Conservation (phyloP, 192 early-diverging fungal genomes). For the Podila minutissima region DNA sequence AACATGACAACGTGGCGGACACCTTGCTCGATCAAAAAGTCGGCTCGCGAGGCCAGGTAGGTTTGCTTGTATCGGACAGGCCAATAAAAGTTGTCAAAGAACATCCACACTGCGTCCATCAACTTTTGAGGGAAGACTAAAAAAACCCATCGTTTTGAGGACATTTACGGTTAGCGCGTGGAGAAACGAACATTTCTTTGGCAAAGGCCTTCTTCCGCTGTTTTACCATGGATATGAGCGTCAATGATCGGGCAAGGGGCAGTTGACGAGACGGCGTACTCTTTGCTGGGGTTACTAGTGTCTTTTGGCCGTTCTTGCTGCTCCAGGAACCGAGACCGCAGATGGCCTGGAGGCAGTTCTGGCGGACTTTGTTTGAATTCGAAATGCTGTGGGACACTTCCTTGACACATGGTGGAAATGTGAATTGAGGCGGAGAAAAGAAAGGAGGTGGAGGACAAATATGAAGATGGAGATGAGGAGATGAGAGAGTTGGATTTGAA, state of each 20-base stretch:
- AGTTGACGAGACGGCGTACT: constrained; percentile 16
- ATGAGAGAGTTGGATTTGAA: neutral
- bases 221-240: constrained; percentile 50
- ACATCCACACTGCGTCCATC: constrained; percentile 55
- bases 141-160: neutral
- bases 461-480: neutral
- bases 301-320: neutral
- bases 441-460: neutral
- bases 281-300: neutral
- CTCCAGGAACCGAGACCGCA: constrained; percentile 24
- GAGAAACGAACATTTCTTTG: neutral
- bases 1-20: constrained; percentile 48
- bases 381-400: constrained; percentile 26
- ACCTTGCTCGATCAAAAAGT: constrained; percentile 49
- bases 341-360: constrained; percentile 10
- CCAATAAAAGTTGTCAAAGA: constrained; percentile 53
- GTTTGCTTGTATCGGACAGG: constrained; percentile 50
- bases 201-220: too few species aligned
- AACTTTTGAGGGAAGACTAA: constrained; percentile 49
- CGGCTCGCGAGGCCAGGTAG: constrained; percentile 28
- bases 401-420: constrained; percentile 32
- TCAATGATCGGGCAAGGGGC: constrained; percentile 52
- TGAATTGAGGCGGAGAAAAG: neutral
- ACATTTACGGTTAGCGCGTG: neutral
- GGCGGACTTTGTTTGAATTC: constrained; percentile 35